Evolutionary conservation across 108 stramenopile species (phyloP).

Genomic region (Discostella stelligeroides): DNA sequence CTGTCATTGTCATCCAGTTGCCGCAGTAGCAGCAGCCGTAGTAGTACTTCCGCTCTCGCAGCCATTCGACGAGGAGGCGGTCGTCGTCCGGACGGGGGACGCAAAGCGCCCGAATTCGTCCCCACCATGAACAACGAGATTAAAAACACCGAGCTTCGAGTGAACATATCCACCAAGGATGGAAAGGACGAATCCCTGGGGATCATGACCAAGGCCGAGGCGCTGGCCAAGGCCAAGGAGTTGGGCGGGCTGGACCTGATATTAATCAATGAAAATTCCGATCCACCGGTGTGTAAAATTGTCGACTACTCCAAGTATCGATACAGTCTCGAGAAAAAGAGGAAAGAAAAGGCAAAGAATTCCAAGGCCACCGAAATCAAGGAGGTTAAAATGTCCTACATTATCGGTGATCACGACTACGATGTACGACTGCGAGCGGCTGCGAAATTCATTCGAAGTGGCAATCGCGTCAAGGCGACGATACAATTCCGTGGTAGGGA

Average conservation of each 20-base stretch:
- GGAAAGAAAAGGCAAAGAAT: constrained; percentile 95
- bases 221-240: constrained; percentile 87
- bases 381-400: constrained; percentile 97
- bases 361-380: constrained; percentile 92
- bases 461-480: constrained; percentile 87
- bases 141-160: constrained; percentile 61
- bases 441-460: constrained; percentile 82
- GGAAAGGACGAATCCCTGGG: constrained; percentile 92
- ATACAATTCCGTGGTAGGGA: constrained; percentile 85
- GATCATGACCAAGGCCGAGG: constrained; percentile 82
- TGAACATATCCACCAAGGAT: constrained; percentile 48
- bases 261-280: constrained; percentile 86
- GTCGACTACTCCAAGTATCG: constrained; percentile 95
- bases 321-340: constrained; percentile 91
- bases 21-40: too few relatives aligned
- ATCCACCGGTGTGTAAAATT: constrained; percentile 95
- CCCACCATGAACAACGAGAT: constrained; percentile 90
- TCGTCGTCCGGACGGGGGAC: constrained; percentile 31
- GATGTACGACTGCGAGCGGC: constrained; percentile 87
- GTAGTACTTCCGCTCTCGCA: constrained; percentile 22
- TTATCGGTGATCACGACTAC: constrained; percentile 96
- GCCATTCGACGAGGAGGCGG: constrained; percentile 51
- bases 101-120: constrained; percentile 48
- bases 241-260: constrained; percentile 88
- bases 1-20: too few relatives aligned